A percentile compares a stretch with the other conserved stretches of the same genome.
These are phyloP conservation scores for Bipolaris sorokiniana DNA, from an alignment of 2,329 filamentous ascomycete species.

Conservation along the genomic window DNA sequence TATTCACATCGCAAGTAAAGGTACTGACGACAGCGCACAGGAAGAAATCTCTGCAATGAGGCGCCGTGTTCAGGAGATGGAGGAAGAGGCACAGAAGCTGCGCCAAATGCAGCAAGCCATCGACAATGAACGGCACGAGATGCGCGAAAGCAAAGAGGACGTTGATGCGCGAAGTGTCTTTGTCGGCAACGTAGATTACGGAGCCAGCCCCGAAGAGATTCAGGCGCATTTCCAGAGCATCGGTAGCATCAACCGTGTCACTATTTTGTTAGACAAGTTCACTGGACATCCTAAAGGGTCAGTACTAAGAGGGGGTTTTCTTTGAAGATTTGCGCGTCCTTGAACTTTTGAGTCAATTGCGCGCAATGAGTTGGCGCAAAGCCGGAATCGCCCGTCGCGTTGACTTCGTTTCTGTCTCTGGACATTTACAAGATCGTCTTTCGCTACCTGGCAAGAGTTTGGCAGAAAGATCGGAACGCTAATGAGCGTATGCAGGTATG, in stretches of 20 bases:
- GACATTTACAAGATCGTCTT: slow-evolving; percentile 28
- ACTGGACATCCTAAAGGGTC: slow-evolving; percentile 99
- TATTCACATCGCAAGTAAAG: not conserved
- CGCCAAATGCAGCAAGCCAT: slow-evolving; percentile 65
- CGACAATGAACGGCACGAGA: slow-evolving; percentile 81
- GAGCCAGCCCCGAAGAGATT: slow-evolving; percentile 94
- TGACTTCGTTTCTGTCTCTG: not conserved
- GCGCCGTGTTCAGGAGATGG: slow-evolving; percentile 61
- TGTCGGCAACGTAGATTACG: slow-evolving; percentile 98
- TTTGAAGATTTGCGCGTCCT: slow-evolving; percentile 27
- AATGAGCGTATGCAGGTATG: slow-evolving; percentile 73
- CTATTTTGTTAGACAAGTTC: slow-evolving; percentile 96
- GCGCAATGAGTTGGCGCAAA: slow-evolving; percentile 1
- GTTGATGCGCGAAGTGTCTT: slow-evolving; percentile 96
- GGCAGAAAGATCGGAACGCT: slow-evolving; percentile 60
- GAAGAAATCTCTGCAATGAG: slow-evolving; percentile 59
- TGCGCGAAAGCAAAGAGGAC: slow-evolving; percentile 93
- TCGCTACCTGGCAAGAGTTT: slow-evolving; percentile 64
- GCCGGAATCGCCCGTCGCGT: not conserved
- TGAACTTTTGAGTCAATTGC: not conserved
- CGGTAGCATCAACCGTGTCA: slow-evolving; percentile 96
- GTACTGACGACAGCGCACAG: slow-evolving; percentile 25
- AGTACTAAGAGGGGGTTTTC: slow-evolving; percentile 56
- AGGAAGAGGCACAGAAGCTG: slow-evolving; percentile 64
- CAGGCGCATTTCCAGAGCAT: slow-evolving; percentile 98